Percentiles rank a stretch among this genome's conserved stretches.
Evolutionary conservation across 140 eudicot genomes (phyloP).

Genomic region (Bidens hawaiensis): DNA sequence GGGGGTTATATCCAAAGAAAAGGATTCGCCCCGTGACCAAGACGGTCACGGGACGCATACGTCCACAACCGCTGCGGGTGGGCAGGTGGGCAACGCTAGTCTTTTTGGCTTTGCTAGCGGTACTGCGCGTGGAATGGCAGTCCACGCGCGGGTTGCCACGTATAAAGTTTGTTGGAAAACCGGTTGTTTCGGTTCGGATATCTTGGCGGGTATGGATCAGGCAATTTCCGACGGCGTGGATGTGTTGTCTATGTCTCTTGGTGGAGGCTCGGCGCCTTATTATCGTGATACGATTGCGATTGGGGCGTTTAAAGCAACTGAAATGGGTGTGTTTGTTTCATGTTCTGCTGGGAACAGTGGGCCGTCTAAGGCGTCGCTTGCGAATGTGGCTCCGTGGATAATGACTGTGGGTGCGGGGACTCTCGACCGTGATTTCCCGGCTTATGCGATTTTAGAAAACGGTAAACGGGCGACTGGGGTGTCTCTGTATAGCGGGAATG

Average conservation of each 20-base stretch:
- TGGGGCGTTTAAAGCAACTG: slow-evolving; percentile 79
- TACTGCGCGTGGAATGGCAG: slow-evolving; percentile 86
- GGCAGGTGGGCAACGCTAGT: slow-evolving; percentile 56
- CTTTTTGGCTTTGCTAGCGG: slow-evolving; percentile 81
- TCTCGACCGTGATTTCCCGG: slow-evolving; percentile 82
- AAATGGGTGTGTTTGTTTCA: slow-evolving; percentile 74
- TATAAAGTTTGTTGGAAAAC: slow-evolving; percentile 75
- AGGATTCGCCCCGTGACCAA: slow-evolving; percentile 63
- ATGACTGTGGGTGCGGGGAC: slow-evolving; percentile 98
- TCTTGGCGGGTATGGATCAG: slow-evolving; percentile 76
- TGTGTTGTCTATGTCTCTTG: slow-evolving; percentile 72
- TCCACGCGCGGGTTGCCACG: slow-evolving; percentile 62
- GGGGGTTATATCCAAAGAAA: slow-evolving; percentile 37
- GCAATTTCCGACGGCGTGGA: slow-evolving; percentile 82
- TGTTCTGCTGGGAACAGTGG: slow-evolving; percentile 94
- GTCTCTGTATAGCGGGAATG: slow-evolving; percentile 73
- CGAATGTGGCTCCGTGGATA: slow-evolving; percentile 89
- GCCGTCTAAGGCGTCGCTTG: slow-evolving; percentile 47
- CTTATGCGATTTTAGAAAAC: slow-evolving; percentile 47
- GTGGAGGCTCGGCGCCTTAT: slow-evolving; percentile 74
- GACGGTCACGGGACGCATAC: slow-evolving; percentile 98
- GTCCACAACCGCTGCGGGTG: slow-evolving; percentile 80
- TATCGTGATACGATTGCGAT: slow-evolving; percentile 68
- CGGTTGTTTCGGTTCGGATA: slow-evolving; percentile 80
- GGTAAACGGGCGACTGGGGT: slow-evolving; percentile 47